These are phyloP conservation scores for Aspergillus brasiliensis DNA, from an alignment of 2,329 filamentous ascomycete species.

Conservation along the genomic window DNA sequence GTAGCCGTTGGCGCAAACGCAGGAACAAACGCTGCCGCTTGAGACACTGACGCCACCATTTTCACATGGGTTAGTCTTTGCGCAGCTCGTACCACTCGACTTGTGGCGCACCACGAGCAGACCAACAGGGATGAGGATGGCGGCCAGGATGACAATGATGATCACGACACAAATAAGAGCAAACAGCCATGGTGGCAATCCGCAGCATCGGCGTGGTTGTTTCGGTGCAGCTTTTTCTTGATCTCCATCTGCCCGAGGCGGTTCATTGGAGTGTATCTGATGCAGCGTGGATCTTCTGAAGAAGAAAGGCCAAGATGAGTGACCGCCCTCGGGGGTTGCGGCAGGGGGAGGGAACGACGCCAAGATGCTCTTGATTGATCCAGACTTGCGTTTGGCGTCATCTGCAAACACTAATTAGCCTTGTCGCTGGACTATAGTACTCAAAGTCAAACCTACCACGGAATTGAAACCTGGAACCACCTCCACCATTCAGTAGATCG, in stretches of 20 bases:
- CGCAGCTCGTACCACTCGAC: slow-evolving; percentile 50
- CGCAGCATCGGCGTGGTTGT: slow-evolving; percentile 71
- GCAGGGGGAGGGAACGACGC: slow-evolving; percentile 65
- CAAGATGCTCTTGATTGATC: slow-evolving; percentile 65
- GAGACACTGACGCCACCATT: slow-evolving; percentile 81
- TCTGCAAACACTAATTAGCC: slow-evolving; percentile 7
- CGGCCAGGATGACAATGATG: slow-evolving; percentile 73
- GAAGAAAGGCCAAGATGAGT: slow-evolving; percentile 42
- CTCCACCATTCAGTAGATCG: slow-evolving; percentile 45
- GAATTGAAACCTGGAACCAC: slow-evolving; percentile 29
- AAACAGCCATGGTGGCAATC: slow-evolving; percentile 78
- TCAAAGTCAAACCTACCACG: slow-evolving; percentile 16
- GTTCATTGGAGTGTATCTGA: slow-evolving; percentile 32
- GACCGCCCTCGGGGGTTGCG: slow-evolving; percentile 47
- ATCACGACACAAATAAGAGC: slow-evolving; percentile 66
- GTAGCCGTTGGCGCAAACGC: slow-evolving; percentile 87
- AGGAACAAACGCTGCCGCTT: slow-evolving; percentile 70
- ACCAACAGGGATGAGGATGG: slow-evolving; percentile 75
- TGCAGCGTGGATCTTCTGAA: slow-evolving; percentile 39
- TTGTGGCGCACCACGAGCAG: slow-evolving; percentile 61
- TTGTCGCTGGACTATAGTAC: neutral
- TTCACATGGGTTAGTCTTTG: slow-evolving; percentile 64
- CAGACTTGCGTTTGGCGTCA: slow-evolving; percentile 44
- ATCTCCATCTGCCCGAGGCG: slow-evolving; percentile 16
- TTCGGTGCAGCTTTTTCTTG: slow-evolving; percentile 26